Base-by-base conservation (phyloP, 208 protist species). In the Leishmania mexicana region DNA sequence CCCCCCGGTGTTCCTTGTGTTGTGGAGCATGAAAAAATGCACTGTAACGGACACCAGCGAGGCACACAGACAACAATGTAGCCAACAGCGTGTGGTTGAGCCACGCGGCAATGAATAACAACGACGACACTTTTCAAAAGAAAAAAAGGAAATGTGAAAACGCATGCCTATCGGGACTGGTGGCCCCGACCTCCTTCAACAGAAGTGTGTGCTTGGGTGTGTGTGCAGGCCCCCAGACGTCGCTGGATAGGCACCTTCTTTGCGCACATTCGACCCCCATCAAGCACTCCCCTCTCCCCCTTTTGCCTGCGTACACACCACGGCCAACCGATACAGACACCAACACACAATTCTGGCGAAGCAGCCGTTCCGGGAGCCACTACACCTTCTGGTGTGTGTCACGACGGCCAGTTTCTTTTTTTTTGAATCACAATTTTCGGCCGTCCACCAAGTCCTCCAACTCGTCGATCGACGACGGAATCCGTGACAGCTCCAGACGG, bases 371-470 rank as follows among this genome's bases (percentile, higher is more conserved):
- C 40, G 45, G 21, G 8, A 38, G 11, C 70, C 24, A 51, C 38
- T 19, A 11, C 70, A 31, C 3, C 28, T 19, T n/a, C 3, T 54
- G 45, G 28, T 15, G 8, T 74, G 3, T 53, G 24, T 53, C 42
- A 40, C n/a, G 45, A 21, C 40, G 11, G 10, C 6, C 13, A n/a
- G 13, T 1, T 13, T 45, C 4, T 28, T 3, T 31, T 5, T 54
- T 6, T 8, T 53, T 53, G 49, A 35, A 38, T 76, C 51, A 76
- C 47, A 64, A 21, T 0, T 24, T 17, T 21, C 53, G 81, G 53
- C 89, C 89, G 31, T 92, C 89, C 28, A 96, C 87, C 28, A 96
- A 75, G 78, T 95, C 93, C 83, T 97, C 95, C 45, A 97, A n/a
- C 24, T 94, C 89, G 76, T 97, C 88, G 15, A 96, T 87, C 21